A percentile compares a stretch with the other conserved stretches of the same genome.
Conservation (phyloP, 2,329 filamentous ascomycete species). For the Taxawa tesnikishii region DNA sequence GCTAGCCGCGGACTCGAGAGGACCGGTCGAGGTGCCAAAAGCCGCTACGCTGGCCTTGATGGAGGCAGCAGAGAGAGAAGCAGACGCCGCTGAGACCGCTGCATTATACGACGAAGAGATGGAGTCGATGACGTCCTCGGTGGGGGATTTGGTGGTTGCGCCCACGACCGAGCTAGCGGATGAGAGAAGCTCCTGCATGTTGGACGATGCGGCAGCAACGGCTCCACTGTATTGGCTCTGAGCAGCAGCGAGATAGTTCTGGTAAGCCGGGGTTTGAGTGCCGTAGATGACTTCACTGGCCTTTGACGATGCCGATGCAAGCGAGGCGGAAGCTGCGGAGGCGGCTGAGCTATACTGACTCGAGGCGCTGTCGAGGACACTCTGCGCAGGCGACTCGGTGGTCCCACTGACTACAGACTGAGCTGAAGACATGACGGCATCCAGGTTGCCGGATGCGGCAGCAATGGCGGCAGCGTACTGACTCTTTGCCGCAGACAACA, state of each 20-base stretch:
- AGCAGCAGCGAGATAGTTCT: slow-evolving; percentile 58
- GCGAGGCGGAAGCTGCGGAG: slow-evolving; percentile 12
- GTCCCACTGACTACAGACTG: slow-evolving; percentile 11
- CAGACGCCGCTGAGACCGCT: slow-evolving; percentile 17
- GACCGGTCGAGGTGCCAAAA: slow-evolving; percentile 31
- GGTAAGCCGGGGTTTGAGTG: slow-evolving; percentile 51
- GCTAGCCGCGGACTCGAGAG: slow-evolving; percentile 27
- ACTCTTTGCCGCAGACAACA: slow-evolving; percentile 49
- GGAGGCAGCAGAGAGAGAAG: slow-evolving; percentile 35
- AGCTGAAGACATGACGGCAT: slow-evolving; percentile 13
- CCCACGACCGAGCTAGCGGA: slow-evolving; percentile 12
- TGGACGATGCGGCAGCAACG: slow-evolving; percentile 18
- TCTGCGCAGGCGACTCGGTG: slow-evolving; percentile 14
- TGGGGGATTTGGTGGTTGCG: slow-evolving; percentile 12
- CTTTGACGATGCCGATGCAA: slow-evolving; percentile 4
- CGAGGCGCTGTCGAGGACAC: slow-evolving; percentile 16
- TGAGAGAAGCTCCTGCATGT: slow-evolving; percentile 13
- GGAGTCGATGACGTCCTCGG: slow-evolving; percentile 15
- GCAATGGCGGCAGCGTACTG: slow-evolving; percentile 21
- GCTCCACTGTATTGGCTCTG: slow-evolving; percentile 22
- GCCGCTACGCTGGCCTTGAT: slow-evolving; percentile 28
- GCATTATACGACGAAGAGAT: slow-evolving; percentile 17
- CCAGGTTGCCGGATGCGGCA: slow-evolving; percentile 19
- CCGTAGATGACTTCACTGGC: slow-evolving; percentile 38
- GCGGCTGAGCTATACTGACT: slow-evolving; percentile 18